Conservation (phyloP, 2,329 filamentous ascomycete species). For the Periconia macrospinosa region DNA sequence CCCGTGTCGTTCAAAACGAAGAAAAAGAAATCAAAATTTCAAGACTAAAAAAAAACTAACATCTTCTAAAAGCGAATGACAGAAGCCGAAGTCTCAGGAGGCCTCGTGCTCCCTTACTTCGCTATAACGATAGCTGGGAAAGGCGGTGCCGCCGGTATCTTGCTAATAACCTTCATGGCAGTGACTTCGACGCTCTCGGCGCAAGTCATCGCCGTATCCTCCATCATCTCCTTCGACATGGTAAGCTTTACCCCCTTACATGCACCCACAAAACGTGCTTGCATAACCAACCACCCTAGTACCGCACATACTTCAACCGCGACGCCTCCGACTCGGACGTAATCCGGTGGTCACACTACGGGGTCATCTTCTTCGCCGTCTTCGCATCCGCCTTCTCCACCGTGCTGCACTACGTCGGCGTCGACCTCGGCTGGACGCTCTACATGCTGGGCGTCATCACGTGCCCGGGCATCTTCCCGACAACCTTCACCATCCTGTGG, state of each 20-base stretch:
- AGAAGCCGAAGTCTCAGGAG: constrained; percentile 38
- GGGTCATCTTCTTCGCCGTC: constrained; percentile 56
- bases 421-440: constrained; percentile 58
- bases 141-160: constrained; percentile 41
- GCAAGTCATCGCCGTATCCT: constrained; percentile 57
- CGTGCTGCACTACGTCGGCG: constrained; percentile 56
- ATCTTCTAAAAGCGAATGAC: constrained; percentile 37
- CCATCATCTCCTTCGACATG: constrained; percentile 58
- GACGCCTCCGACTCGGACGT: constrained; percentile 52
- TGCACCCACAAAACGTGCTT: no score
- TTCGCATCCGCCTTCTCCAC: constrained; percentile 58
- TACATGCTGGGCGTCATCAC: constrained; percentile 59
- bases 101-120: constrained; percentile 44
- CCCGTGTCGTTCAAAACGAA: not conserved
- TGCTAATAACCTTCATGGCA: constrained; percentile 48
- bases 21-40: not conserved
- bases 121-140: constrained; percentile 44
- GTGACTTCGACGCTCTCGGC: constrained; percentile 54
- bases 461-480: constrained; percentile 58
- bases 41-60: constrained; percentile 1
- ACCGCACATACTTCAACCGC: constrained; percentile 54
- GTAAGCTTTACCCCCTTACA: not conserved
- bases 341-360: constrained; percentile 56
- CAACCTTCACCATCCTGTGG: constrained; percentile 58
- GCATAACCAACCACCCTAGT: constrained; percentile 21